These are phyloP conservation scores for Ganoderma meredithae DNA, from an alignment of 1,284 basidiomycete genomes.

Conservation along the genomic window DNA sequence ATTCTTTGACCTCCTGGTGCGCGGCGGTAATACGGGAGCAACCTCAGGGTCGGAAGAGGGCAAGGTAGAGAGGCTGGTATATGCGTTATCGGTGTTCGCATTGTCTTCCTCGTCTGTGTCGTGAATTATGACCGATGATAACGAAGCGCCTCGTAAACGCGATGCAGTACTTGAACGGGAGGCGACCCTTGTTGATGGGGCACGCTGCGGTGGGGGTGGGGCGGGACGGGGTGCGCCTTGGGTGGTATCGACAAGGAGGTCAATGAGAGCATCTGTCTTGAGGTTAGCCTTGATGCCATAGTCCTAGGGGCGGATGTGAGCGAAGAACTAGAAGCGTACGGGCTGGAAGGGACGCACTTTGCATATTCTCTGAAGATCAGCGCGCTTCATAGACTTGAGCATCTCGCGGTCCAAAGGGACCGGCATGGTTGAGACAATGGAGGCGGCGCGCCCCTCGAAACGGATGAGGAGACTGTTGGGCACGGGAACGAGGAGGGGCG, in stretches of 20 bases:
- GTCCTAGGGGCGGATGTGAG: conserved; percentile 54
- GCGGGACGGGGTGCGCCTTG: conserved; percentile 36
- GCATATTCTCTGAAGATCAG: conserved; percentile 78
- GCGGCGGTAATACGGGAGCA: conserved; percentile 42
- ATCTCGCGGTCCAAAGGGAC: conserved; percentile 58
- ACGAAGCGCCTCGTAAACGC: conserved; percentile 47
- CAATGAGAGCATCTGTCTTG: conserved; percentile 78
- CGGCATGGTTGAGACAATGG: conserved; percentile 47
- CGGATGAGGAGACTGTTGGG: conserved; percentile 8
- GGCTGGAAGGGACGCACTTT: conserved; percentile 56
- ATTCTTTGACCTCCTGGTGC: conserved; percentile 74
- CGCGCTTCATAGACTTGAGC: conserved; percentile 70
- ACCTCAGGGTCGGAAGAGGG: conserved; percentile 26
- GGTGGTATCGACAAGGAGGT: conserved; percentile 66
- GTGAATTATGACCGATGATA: conserved; percentile 56
- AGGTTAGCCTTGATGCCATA: conserved; percentile 81
- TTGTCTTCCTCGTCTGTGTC: conserved; percentile 55
- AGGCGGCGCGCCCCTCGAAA: conserved; percentile 12
- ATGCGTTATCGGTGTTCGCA: conserved; percentile 25
- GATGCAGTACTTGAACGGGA: conserved; percentile 43
- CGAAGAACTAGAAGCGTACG: conserved; percentile 13
- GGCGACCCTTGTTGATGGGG: conserved; percentile 41
- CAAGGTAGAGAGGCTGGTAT: conserved; percentile 10
- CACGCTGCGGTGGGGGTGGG: conserved; percentile 34
- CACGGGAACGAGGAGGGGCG: not conserved